A percentile compares a stretch with the other conserved stretches of the same genome.
Conservation (phyloP, 352 stramenopile genomes). For the Globisporangium orthogonon region DNA sequence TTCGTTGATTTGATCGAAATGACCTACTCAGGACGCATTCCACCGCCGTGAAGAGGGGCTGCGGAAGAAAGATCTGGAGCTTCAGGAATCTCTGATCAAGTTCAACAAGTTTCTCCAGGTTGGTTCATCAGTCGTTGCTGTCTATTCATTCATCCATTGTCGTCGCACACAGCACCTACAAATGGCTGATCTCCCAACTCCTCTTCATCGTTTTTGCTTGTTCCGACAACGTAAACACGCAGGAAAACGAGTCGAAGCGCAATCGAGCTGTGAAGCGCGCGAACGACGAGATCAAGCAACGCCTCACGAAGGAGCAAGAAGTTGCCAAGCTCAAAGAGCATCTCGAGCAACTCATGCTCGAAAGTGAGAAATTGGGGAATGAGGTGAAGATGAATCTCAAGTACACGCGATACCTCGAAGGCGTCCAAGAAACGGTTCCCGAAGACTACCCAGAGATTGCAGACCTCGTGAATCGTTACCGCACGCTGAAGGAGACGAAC, state of each 20-base stretch:
- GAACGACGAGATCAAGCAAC: slow-evolving; percentile 90
- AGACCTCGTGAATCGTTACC: slow-evolving; percentile 90
- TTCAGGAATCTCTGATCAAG: slow-evolving; percentile 94
- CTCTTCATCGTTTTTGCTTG: background rate
- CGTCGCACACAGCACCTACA: no score
- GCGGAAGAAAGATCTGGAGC: slow-evolving; percentile 91
- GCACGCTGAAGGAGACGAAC: slow-evolving; percentile 90
- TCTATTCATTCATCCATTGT: background rate
- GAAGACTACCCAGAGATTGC: slow-evolving; percentile 91
- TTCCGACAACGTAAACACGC: slow-evolving; percentile 11
- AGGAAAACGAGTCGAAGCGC: slow-evolving; percentile 93
- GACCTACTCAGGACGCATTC: slow-evolving; percentile 74
- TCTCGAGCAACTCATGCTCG: slow-evolving; percentile 48
- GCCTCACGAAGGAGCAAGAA: slow-evolving; percentile 85
- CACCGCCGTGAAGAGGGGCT: slow-evolving; percentile 90
- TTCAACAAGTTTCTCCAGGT: slow-evolving; percentile 92
- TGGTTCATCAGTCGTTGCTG: background rate
- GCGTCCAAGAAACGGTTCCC: slow-evolving; percentile 84
- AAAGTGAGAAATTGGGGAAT: slow-evolving; percentile 59
- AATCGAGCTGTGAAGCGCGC: slow-evolving; percentile 90
- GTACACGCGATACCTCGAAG: slow-evolving; percentile 84
- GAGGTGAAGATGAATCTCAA: slow-evolving; percentile 80
- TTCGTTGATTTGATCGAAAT: background rate
- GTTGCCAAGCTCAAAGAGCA: slow-evolving; percentile 69
- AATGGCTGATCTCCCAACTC: background rate